These are phyloP conservation scores for Lasiosphaeria ovina DNA, from an alignment of 495 filamentous ascomycete species.

Conservation along the genomic window DNA sequence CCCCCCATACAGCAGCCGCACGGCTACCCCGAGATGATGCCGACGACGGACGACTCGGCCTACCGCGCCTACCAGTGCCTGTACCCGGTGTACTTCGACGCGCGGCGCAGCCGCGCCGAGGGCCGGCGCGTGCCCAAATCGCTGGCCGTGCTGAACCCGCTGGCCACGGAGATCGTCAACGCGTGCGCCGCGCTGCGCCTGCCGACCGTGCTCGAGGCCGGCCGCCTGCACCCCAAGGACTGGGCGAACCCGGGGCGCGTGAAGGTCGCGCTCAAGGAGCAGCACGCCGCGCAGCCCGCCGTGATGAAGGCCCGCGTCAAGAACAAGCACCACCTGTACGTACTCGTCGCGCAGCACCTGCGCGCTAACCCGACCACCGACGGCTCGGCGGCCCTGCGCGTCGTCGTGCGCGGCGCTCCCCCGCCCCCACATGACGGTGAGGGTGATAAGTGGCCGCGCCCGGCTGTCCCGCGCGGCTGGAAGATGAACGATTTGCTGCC, in stretches of 20 bases:
- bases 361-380: slow-evolving; percentile 70
- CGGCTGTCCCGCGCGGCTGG: slow-evolving; percentile 85
- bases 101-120: slow-evolving; percentile 64
- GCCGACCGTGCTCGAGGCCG: slow-evolving; percentile 79
- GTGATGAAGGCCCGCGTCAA: slow-evolving; percentile 46
- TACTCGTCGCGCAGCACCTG: slow-evolving; percentile 71
- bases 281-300: slow-evolving; percentile 21
- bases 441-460: slow-evolving; percentile 62
- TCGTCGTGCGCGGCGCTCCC: slow-evolving; percentile 58
- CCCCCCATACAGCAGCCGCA: slow-evolving; percentile 18
- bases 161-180: slow-evolving; percentile 85
- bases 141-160: slow-evolving; percentile 77
- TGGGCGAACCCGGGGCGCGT: slow-evolving; percentile 96
- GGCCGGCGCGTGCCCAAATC: slow-evolving; percentile 72
- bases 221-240: slow-evolving; percentile 91
- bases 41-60: slow-evolving; percentile 50
- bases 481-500: slow-evolving; percentile 83
- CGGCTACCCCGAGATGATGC: slow-evolving; percentile 34
- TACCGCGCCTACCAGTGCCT: slow-evolving; percentile 82
- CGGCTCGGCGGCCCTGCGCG: slow-evolving; percentile 63
- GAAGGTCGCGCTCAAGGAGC: slow-evolving; percentile 67
- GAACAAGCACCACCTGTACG: slow-evolving; percentile 89
- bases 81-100: slow-evolving; percentile 94
- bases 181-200: slow-evolving; percentile 73
- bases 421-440: slow-evolving; percentile 43